Base-by-base conservation (phyloP, 441 rosid genomes). In the Pelargonium cotyledonis region DNA sequence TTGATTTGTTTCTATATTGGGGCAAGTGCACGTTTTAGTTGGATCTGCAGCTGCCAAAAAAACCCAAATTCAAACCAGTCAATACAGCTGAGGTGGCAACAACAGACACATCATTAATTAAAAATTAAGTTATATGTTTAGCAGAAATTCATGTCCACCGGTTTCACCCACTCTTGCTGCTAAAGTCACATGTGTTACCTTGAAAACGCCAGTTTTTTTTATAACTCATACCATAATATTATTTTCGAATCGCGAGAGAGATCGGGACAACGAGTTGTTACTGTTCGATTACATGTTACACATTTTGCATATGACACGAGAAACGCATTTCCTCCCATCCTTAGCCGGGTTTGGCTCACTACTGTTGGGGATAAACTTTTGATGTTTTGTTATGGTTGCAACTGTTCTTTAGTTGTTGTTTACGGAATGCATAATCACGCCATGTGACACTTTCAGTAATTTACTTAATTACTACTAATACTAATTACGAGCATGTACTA, bases 371-470 rank as follows among this genome's bases (percentile, higher is more conserved):
- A 38, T 38, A 38, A 4, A 38, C 6, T 38, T 38, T 38, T 8
- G 6, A 6, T 8, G 6, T 38, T 26, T 38, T 14, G 18, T 15
- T 5, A 10, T 11, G 9, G 21, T 55, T 55, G 23, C 61, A 55
- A 55, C 61, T 55, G 23, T 46, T 55, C 8, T 55, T 8, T 55
- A 55, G 19, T 55, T 55, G 61, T 55, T 55, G 61, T 16, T 55
- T 55, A 55, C 61, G 57, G 61, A 4, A 38, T 38, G 41, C 61
- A 53, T 53, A 7, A 53, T 53, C 58, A 51, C 15, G 57, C 15
- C 57, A 51, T n/a, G 57, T 51, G 57, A 51, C 55, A 47, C 55
- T 26, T n/a, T n/a, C n/a, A n/a, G n/a, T n/a, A n/a, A n/a, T n/a
- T n/a, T n/a, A n/a, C n/a, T n/a, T n/a, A n/a, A n/a, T n/a, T n/a